Percentiles rank a stretch among this genome's conserved stretches.
phyloP scores from a whole-genome alignment of 345 rosid species.

The Capsella bursapastoris region DNA sequence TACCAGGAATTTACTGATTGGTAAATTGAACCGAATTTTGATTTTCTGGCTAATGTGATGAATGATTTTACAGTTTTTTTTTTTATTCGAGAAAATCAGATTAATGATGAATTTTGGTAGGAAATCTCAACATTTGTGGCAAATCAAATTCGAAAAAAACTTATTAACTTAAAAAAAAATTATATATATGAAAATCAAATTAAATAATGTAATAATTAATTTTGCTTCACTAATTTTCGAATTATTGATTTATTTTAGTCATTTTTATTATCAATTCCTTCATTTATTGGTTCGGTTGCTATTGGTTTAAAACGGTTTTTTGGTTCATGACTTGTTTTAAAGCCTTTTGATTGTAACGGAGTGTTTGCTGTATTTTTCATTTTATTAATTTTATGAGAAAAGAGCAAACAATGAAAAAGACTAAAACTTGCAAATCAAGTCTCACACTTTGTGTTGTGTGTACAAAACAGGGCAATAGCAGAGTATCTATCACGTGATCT shows the following conservation, averaged over 20 bases:
- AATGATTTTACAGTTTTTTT: background rate
- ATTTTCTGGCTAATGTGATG: background rate
- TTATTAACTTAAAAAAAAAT: no score
- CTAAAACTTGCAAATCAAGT: conserved; percentile 28
- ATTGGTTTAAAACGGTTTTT: background rate
- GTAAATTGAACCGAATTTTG: background rate
- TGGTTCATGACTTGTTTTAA: background rate
- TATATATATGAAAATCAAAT: no score
- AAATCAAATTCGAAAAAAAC: no score
- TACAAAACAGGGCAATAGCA: conserved; percentile 68
- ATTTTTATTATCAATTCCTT: background rate
- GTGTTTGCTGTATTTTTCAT: background rate
- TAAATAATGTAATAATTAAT: no score
- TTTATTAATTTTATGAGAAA: background rate
- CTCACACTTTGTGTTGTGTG: conserved; percentile 9
- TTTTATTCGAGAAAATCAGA: background rate
- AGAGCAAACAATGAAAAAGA: background rate
- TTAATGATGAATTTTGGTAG: background rate
- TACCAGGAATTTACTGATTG: background rate
- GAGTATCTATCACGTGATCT: conserved; percentile 80
- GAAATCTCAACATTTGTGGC: no score
- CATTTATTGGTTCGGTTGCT: background rate
- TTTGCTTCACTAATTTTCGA: background rate
- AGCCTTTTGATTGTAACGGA: background rate
- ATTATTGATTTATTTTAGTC: background rate